These are phyloP conservation scores for Excoecaria cochinchinensis DNA, from an alignment of 345 rosid genomes.

Conservation along the genomic window DNA sequence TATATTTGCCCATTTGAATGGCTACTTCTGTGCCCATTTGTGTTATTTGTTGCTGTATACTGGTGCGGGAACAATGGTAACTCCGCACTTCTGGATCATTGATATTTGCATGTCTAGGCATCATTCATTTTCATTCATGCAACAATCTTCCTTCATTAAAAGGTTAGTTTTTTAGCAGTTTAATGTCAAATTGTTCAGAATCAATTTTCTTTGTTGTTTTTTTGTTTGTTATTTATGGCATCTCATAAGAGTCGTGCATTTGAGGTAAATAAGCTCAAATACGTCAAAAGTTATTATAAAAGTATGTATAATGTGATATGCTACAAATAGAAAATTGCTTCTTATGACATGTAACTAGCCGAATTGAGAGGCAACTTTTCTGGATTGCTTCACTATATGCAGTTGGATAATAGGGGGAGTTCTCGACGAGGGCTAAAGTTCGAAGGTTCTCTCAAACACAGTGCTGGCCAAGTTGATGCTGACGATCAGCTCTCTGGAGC, in stretches of 20 bases:
- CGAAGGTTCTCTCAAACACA: conserved; percentile 66
- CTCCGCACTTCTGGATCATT: background rate
- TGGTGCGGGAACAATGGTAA: background rate
- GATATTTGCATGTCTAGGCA: background rate
- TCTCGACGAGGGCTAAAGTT: conserved; percentile 85
- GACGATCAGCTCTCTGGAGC: conserved; percentile 86
- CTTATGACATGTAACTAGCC: background rate
- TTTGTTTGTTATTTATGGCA: background rate
- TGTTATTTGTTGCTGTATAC: background rate
- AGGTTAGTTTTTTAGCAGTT: background rate
- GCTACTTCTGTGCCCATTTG: background rate
- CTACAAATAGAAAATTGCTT: background rate
- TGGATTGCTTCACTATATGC: conserved; percentile 25
- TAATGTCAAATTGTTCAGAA: conserved; percentile 2
- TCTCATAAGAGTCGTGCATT: background rate
- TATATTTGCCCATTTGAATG: background rate
- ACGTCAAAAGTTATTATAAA: background rate
- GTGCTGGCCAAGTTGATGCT: conserved; percentile 57
- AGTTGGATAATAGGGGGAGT: conserved; percentile 93
- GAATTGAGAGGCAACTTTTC: background rate
- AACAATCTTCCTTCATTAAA: background rate
- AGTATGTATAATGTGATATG: no score
- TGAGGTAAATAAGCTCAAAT: background rate
- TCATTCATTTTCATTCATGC: background rate
- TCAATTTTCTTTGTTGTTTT: background rate